Conservation (phyloP, 805 yeast genomes). For the Lipomyces oligophaga region DNA sequence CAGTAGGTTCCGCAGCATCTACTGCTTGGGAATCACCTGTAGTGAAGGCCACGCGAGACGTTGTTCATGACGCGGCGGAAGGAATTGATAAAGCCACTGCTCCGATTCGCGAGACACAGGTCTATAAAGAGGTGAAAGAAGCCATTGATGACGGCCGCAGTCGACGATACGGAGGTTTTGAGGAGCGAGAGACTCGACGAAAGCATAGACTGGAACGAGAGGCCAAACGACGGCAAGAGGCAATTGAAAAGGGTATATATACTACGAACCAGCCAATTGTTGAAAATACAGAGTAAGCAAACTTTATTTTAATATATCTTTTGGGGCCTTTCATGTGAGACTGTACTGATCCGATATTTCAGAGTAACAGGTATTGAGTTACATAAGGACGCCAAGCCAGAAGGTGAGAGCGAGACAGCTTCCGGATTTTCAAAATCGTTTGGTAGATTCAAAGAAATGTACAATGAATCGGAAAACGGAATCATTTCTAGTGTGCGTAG, state of each 20-base stretch:
- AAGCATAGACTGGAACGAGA: slow-evolving; percentile 55
- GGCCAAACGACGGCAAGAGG: slow-evolving; percentile 36
- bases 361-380: slow-evolving; percentile 71
- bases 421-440: slow-evolving; percentile 65
- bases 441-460: slow-evolving; percentile 56
- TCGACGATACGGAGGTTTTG: slow-evolving; percentile 86
- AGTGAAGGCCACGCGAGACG: slow-evolving; percentile 81
- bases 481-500: slow-evolving; percentile 77
- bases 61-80: slow-evolving; percentile 78
- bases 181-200: slow-evolving; percentile 76
- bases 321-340: neutral
- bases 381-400: slow-evolving; percentile 71
- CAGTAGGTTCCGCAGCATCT: slow-evolving; percentile 81
- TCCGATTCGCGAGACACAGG: slow-evolving; percentile 87
- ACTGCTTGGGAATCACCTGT: slow-evolving; percentile 96
- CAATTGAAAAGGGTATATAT: slow-evolving; percentile 55
- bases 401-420: slow-evolving; percentile 61
- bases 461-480: slow-evolving; percentile 91
- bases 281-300: slow-evolving; percentile 46
- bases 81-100: slow-evolving; percentile 64
- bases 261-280: slow-evolving; percentile 56
- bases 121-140: slow-evolving; percentile 82
- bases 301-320: neutral
- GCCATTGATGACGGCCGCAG: slow-evolving; percentile 91
- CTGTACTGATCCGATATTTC: slow-evolving; percentile 40